These are phyloP conservation scores for Calocybe gambosa DNA, from an alignment of 1,284 basidiomycete species.

Conservation along the genomic window DNA sequence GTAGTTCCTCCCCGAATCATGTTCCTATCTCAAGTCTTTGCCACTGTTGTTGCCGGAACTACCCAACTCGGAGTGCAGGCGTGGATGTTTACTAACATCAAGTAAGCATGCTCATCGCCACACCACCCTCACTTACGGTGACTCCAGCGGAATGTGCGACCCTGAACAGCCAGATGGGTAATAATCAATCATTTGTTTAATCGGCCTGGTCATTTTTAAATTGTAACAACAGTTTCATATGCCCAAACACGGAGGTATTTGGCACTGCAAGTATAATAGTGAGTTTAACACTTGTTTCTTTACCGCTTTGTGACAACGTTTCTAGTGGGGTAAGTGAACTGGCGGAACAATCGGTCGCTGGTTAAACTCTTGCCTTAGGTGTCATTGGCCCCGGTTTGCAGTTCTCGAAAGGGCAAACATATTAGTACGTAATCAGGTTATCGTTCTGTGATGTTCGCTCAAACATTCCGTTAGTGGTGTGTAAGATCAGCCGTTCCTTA, in stretches of 20 bases:
- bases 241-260: slow-evolving; percentile 35
- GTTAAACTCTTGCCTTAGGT: slow-evolving; percentile 21
- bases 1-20: slow-evolving; percentile 36
- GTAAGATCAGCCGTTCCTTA: background rate
- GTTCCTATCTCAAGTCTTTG: slow-evolving; percentile 50
- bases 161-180: slow-evolving; percentile 34
- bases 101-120: slow-evolving; percentile 4
- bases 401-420: slow-evolving; percentile 32
- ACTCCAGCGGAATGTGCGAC: slow-evolving; percentile 45
- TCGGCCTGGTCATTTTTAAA: background rate
- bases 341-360: slow-evolving; percentile 25
- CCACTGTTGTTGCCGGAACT: slow-evolving; percentile 57
- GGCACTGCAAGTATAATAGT: slow-evolving; percentile 39
- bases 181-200: background rate
- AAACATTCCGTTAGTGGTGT: background rate
- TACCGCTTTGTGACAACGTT: background rate
- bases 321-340: slow-evolving; percentile 13
- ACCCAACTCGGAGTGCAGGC: slow-evolving; percentile 59
- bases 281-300: background rate
- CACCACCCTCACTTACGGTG: background rate
- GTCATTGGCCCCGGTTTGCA: slow-evolving; percentile 47
- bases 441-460: background rate
- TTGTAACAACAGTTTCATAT: slow-evolving; percentile 28
- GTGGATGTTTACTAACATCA: slow-evolving; percentile 56
- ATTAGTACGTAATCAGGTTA: slow-evolving; percentile 8